Evolutionary conservation across 2,329 filamentous ascomycete genomes (phyloP), one percentile per base, ranked within the genome.

Genomic region (Drechslerella dactyloides): DNA sequence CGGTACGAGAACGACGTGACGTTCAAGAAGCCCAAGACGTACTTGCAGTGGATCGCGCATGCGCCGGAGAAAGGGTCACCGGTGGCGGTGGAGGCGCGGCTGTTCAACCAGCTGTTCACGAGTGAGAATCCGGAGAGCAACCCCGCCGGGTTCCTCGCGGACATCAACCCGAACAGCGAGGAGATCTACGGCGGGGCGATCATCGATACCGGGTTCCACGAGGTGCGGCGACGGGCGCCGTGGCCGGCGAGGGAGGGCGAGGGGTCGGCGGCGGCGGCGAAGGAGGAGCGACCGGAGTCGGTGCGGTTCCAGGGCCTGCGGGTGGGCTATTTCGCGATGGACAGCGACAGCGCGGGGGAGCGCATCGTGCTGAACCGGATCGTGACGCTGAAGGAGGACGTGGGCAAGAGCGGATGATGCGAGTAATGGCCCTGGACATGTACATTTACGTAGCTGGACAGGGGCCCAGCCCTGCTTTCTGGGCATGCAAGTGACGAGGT

Each of bases 301-400:
- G 89, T 97, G 5, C 84, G 93, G 53, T 97, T 97, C 84, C 93
- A 97, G 83, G 93, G 87, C 1, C 87, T 96, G 84, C 85, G 93
- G 24, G 90, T 93, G 50, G 93, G 89, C 8, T 96, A 96, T 79
- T 94, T 94, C 81, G 87, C 82, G 73, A 83, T 96, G 79, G 93
- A 97, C 78, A 86, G 85, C 55, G 91, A 96, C 76, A 90, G 87
- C 69, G 89, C 86, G 0, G 85, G 86, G 33, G 90, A 91, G n/a
- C 90, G 89, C 79, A 83, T 96, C 74, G 86, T 97, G 53, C 81
- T 97, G 30, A 97, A 97, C 81, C 85, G 91, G 57, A 97, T 97
- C 77, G 93, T 97, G 21, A 90, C 89, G 53, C 80, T 97, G 77
- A 96, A 96, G 82, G 93, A 96, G 80, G 91, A 96, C 78, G 82